phyloP scores from a whole-genome alignment of 2,329 filamentous ascomycete genomes.

The Ceratocystiopsis minuta region DNA sequence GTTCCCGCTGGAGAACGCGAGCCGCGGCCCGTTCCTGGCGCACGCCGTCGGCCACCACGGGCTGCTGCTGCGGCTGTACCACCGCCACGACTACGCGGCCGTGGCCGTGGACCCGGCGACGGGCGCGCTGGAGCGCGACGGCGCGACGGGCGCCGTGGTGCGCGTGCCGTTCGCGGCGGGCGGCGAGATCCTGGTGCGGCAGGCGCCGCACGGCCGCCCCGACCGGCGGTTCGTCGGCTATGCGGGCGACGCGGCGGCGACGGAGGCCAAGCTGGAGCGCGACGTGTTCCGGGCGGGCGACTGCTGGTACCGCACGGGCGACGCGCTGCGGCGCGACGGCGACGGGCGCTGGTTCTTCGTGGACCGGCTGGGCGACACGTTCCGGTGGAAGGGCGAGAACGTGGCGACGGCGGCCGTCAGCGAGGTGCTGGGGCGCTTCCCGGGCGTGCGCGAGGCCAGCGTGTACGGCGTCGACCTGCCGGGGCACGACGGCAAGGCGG shows the following conservation, averaged over 20 bases:
- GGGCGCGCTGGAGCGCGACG: conserved; percentile 46
- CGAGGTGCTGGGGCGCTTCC: conserved; percentile 49
- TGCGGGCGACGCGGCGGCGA: conserved; percentile 48
- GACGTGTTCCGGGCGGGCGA: conserved; percentile 52
- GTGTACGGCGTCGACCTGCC: conserved; percentile 72
- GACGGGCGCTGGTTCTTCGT: conserved; percentile 55
- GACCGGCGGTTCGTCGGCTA: conserved; percentile 50
- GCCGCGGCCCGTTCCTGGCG: conserved; percentile 41
- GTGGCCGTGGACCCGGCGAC: conserved; percentile 52
- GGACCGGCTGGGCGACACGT: conserved; percentile 53
- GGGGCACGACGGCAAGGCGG: conserved; percentile 66
- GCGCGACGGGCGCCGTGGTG: conserved; percentile 47
- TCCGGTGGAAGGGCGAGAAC: conserved; percentile 69
- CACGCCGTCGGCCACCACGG: conserved; percentile 57
- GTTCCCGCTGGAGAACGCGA: conserved; percentile 41
- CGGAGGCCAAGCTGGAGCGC: conserved; percentile 44
- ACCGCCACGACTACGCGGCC: conserved; percentile 40
- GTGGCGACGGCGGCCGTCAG: conserved; percentile 68
- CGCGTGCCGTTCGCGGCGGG: conserved; percentile 47
- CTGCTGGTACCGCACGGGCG: conserved; percentile 49
- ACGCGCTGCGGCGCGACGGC: conserved; percentile 40
- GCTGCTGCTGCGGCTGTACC: conserved; percentile 32
- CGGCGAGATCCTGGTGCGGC: conserved; percentile 56
- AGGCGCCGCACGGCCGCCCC: conserved; percentile 21
- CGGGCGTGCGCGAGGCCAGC: conserved; percentile 56